Conservation (phyloP, 1,284 basidiomycete genomes). For the Sporisorium reilianum region DNA sequence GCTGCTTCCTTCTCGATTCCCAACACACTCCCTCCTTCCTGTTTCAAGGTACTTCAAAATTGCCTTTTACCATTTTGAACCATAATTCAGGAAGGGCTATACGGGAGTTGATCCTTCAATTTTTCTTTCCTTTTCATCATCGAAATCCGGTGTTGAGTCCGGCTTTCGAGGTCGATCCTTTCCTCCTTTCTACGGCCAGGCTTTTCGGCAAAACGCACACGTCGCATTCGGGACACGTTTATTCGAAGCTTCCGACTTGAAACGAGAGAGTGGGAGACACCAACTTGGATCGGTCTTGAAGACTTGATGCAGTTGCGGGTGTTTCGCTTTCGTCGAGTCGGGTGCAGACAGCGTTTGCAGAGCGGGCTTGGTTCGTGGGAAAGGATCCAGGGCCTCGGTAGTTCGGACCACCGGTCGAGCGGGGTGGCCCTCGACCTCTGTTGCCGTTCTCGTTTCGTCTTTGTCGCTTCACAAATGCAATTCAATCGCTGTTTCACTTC, state of each 20-base stretch:
- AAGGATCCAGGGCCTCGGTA: slow-evolving; percentile 16
- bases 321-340: not conserved
- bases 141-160: slow-evolving; percentile 18
- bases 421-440: not conserved
- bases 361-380: not conserved
- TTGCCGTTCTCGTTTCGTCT: not conserved
- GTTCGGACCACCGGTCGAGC: slow-evolving; percentile 32
- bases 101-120: slow-evolving; percentile 54
- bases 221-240: not conserved
- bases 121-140: slow-evolving; percentile 40
- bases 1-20: not conserved
- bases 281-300: slow-evolving; percentile 18
- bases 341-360: not conserved
- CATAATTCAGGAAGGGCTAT: slow-evolving; percentile 53
- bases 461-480: slow-evolving; percentile 13
- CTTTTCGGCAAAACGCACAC: not conserved
- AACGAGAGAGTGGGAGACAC: not conserved
- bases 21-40: slow-evolving; percentile 54
- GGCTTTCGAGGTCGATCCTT: slow-evolving; percentile 25
- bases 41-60: slow-evolving; percentile 59
- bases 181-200: not conserved
- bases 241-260: not conserved
- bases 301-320: slow-evolving; percentile 13
- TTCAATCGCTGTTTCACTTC: not conserved
- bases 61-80: slow-evolving; percentile 62